Evolutionary conservation across 352 stramenopile genomes (phyloP).

Genomic region (Phytophthora cryptogea): DNA sequence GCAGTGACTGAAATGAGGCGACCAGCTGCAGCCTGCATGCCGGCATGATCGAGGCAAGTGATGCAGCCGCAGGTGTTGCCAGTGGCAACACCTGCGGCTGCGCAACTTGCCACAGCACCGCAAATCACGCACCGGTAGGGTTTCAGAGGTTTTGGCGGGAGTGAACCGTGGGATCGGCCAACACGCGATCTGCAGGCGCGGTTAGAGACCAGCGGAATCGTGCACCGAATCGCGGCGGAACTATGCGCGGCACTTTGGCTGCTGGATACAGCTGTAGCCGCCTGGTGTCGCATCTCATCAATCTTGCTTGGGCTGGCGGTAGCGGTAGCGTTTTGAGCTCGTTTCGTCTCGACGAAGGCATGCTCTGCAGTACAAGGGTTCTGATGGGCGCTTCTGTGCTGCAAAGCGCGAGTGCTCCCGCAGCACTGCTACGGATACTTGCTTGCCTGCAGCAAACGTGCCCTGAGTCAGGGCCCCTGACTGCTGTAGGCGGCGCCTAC

Average conservation of each 20-base stretch:
- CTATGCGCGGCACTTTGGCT: not conserved
- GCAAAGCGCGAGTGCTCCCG: too few species aligned
- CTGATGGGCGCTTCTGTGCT: too few species aligned
- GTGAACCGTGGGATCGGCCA: constrained; percentile 20
- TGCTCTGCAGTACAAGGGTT: not conserved
- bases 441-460: too few species aligned
- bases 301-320: too few species aligned
- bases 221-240: too few species aligned
- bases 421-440: too few species aligned
- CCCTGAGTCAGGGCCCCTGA: too few species aligned
- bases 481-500: too few species aligned
- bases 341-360: not conserved
- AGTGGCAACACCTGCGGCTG: too few species aligned
- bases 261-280: constrained; percentile 26
- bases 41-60: not conserved
- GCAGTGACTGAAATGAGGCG: constrained; percentile 2
- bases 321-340: too few species aligned
- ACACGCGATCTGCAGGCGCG: constrained; percentile 7
- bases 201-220: constrained; percentile 19
- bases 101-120: constrained; percentile 1
- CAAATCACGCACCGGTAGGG: constrained; percentile 15
- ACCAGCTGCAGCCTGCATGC: constrained; percentile 2
- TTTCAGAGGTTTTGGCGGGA: not conserved
- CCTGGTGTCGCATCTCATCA: constrained; percentile 8
- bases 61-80: not conserved